These are phyloP conservation scores for Chlorella sp. DNA, from an alignment of 139 green algal species.

Conservation along the genomic window DNA sequence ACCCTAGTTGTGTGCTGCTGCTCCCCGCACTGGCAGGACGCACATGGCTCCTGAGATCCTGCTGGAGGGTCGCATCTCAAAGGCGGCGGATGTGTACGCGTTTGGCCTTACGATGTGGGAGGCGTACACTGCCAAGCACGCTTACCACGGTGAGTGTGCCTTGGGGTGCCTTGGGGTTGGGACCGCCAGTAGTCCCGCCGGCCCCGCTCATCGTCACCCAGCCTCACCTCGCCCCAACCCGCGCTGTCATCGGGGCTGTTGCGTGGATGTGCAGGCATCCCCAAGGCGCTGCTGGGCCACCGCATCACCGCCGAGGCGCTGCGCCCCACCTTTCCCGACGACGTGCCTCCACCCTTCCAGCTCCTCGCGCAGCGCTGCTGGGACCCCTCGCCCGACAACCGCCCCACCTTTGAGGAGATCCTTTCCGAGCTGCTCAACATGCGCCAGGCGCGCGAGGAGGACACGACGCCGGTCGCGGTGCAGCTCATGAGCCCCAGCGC, in stretches of 20 bases:
- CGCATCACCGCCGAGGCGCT: conserved; percentile 13
- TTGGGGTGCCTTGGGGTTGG: neutral
- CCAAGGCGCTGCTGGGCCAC: conserved; percentile 17
- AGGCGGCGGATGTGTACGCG: conserved; percentile 37
- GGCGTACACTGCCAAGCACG: conserved; percentile 30
- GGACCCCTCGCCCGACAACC: neutral
- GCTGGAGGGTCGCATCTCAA: conserved; percentile 38
- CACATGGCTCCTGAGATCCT: conserved; percentile 31
- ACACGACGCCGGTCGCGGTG: too few species aligned
- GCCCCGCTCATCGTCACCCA: neutral
- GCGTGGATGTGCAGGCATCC: conserved; percentile 3
- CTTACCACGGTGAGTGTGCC: conserved; percentile 19
- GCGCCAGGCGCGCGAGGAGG: neutral
- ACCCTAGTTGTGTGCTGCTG: too few species aligned
- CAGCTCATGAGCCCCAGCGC: too few species aligned
- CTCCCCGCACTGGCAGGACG: neutral
- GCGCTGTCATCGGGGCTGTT: neutral
- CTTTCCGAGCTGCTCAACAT: neutral
- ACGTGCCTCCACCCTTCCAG: conserved; percentile 9
- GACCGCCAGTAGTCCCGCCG: neutral
- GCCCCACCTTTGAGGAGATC: neutral
- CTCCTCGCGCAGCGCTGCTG: conserved; percentile 30
- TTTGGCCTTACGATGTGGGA: conserved; percentile 39
- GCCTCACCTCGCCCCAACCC: neutral
- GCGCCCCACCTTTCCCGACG: conserved; percentile 22